Evolutionary conservation across 1,139 yeast species (phyloP), one percentile per base, ranked within the genome.

Genomic region (Saccharomycopsis hybrid): DNA sequence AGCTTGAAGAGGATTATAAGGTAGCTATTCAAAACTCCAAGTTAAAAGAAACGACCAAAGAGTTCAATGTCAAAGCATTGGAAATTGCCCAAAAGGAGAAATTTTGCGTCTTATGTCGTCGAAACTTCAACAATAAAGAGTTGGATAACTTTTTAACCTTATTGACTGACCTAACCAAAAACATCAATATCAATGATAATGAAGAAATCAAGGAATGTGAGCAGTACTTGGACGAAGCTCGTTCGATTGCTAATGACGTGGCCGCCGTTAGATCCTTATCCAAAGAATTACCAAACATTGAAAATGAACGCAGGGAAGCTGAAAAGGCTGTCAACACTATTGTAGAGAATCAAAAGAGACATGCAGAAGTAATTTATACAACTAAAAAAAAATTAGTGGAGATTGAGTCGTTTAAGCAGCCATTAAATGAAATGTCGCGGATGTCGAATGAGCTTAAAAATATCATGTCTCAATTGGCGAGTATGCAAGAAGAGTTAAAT

Each of bases 11-110:
- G 13, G 83, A 82, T 47, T 78, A 77, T 56, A 72, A 75, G 48
- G 73, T 73, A 29, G 78, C 85, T 0, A 65, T 78, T 37, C 84
- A 81, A 56, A 80, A 82, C 50, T 63, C 77, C 32, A 84, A 83
- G 58, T 77, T 85, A 55, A 76, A 76, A 33, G 81, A 80, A 50
- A 83, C 85, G 1, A 80, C 89, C 1, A 70, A 77, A 41, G 78
- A 76, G 47, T 85, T 82, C 62, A 83, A 85, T 57, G 64, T 73
- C 32, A 78, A 74, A 43, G 94, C 95, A 0, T 64, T 84, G 18
- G 76, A 77, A 43, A 66, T 79, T 48, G 89, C 92, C 0, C 68
- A 78, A 43, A 62, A 62, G 4, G 73, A 73, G 13, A 72, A 79
- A 38, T 71, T 74, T 50, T 86, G 95, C 61, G 69, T 81, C 41